A percentile compares a stretch with the other conserved stretches of the same genome.
Evolutionary conservation across 352 stramenopile species (phyloP).

Genomic region (Phytophthora cajani): DNA sequence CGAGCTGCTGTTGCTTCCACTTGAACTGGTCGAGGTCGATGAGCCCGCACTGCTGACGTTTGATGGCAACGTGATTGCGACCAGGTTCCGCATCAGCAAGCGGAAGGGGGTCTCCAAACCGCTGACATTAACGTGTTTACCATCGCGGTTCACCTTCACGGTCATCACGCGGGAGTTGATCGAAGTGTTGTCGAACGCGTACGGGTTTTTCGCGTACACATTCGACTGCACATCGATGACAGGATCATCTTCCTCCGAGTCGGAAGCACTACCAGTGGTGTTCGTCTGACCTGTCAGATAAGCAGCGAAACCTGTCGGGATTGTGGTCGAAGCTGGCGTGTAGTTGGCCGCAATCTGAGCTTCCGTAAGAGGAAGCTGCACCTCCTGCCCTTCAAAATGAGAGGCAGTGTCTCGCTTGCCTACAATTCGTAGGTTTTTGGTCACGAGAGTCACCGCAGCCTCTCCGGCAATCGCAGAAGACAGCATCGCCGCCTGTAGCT

Average conservation of each 20-base stretch:
- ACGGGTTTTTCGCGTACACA: constrained; percentile 71
- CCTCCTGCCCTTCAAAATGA: constrained; percentile 43
- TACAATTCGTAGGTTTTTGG: constrained; percentile 70
- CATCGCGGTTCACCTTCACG: constrained; percentile 52
- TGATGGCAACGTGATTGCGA: constrained; percentile 25
- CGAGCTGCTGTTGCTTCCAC: constrained; percentile 7
- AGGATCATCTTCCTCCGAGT: constrained; percentile 37
- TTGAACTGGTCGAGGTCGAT: constrained; percentile 13
- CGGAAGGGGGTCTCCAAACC: constrained; percentile 51
- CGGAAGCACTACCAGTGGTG: constrained; percentile 5
- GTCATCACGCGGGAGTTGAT: constrained; percentile 73
- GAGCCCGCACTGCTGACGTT: constrained; percentile 4
- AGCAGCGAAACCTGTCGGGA: constrained; percentile 57
- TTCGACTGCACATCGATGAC: constrained; percentile 70
- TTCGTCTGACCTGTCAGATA: constrained; percentile 26
- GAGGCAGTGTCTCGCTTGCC: constrained; percentile 51
- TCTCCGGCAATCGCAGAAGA: constrained; percentile 56
- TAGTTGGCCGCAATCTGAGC: constrained; percentile 63
- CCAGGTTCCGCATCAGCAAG: constrained; percentile 63
- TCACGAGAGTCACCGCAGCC: constrained; percentile 56
- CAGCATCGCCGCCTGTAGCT: constrained; percentile 55
- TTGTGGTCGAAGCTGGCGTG: constrained; percentile 51
- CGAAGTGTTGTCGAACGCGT: constrained; percentile 52
- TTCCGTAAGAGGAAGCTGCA: constrained; percentile 48
- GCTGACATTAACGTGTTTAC: constrained; percentile 41